Base-by-base conservation (phyloP, 306 rosid species). In the Spatholobus suberectus region DNA sequence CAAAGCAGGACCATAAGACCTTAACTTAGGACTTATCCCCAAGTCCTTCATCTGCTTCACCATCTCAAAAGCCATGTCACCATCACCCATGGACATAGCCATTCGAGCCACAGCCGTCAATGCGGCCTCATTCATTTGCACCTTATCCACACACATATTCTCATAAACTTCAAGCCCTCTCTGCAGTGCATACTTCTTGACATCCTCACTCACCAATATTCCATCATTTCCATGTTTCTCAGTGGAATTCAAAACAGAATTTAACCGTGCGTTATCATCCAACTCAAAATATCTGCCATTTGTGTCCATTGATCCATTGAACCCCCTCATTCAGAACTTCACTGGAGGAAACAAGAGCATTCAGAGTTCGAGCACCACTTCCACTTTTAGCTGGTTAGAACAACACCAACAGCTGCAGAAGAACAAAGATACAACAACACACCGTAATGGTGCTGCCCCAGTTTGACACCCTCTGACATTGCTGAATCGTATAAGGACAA, bases 331-430 rank as follows among this genome's bases (percentile, higher is more conserved):
- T n/a, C n/a, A n/a, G n/a, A n/a, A n/a, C n/a, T n/a, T n/a, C n/a
- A n/a, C 40, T 49, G 15, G 88, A 66, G 2, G 81, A 84, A n/a
- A 87, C 88, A 65, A 78, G 47, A 8, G 84, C 66, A 77, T 51
- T 88, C 78, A 83, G 75, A 77, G 86, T 87, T 89, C 94, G 81
- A 77, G 81, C 74, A 40, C 87, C 88, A 21, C 59, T 82, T 77
- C 99, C 99, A 81, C 97, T 96, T 87, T 93, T 96, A 1, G 98
- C 97, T 1, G 99, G 98, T 41, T n/a, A 38, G 88, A 84, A 96
- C 88, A 81, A 88, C 91, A 80, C 98, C 99, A 75, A 88, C 85
- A 61, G 99, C 96, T 0, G 97, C 96, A 75, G 99, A 93, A 81
- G 99, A 93, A 82, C 98, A 95, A 63, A 95, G 90, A 87, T 95